Base-by-base conservation (phyloP, 129 eudicot genomes). In the Solidago caesia region DNA sequence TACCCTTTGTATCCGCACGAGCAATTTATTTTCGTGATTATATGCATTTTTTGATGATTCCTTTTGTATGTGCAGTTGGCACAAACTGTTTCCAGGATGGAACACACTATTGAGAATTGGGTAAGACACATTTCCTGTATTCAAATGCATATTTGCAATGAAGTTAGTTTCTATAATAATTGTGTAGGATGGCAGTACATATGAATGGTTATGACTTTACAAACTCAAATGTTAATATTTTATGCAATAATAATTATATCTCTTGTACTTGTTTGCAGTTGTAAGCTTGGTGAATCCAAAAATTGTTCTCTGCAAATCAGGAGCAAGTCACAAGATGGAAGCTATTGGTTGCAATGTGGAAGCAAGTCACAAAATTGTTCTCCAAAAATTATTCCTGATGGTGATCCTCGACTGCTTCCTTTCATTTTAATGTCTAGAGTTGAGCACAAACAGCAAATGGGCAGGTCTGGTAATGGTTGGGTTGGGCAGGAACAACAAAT, bases 201-300 rank as follows among this genome's bases (percentile, higher is more conserved):
- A 21, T 21, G 21, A 21, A 21, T 21, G 21, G 21, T 21, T 21
- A 21, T 21, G 21, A 21, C 21, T 21, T 21, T 21, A 21, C 21
- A 21, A 21, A 21, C 21, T 21, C 21, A 21, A 21, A 21, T 21
- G 21, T 21, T 21, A 21, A 21, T 21, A 21, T 21, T 21, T 21
- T 21, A 21, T 21, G 21, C 21, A 21, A 33, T 33, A 33, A 33
- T 33, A 2, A 33, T 33, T 33, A 33, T 51, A 56, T 10, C 12
- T 41, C 3, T 33, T 33, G 39, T 33, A 33, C 39, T 33, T 44
- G 44, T 73, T 64, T 56, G 74, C 89, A 95, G 99, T 56, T 95
- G 99, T 80, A 91, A 91, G 81, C 99, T 95, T 78, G 99, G 97
- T 39, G 96, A 91, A 80, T 87, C 92, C 64, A 33, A 85, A 92